A percentile compares a stretch with the other conserved stretches of the same genome.
Conservation (phyloP, 805 yeast species). For the Yamadazyma philogaea region DNA sequence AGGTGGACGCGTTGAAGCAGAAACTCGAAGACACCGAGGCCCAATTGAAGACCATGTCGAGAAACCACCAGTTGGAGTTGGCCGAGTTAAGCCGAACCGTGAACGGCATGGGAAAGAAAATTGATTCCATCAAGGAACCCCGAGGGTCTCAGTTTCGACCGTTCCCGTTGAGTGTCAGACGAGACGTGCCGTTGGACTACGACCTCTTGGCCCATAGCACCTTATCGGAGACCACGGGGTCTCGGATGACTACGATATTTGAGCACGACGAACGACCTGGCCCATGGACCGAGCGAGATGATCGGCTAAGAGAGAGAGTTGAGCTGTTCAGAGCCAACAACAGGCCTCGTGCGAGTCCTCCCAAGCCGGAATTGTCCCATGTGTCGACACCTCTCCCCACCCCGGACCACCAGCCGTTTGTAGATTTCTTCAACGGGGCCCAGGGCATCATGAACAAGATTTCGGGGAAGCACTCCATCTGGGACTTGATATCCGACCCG, state of each 20-base stretch:
- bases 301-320: too few species aligned
- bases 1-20: neutral
- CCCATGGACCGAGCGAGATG: too few species aligned
- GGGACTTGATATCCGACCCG: neutral
- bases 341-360: too few species aligned
- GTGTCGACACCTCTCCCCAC: neutral
- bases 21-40: neutral
- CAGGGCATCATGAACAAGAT: too few species aligned
- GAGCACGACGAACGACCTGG: too few species aligned
- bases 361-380: neutral
- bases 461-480: neutral
- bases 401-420: neutral
- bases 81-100: neutral
- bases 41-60: neutral
- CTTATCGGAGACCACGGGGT: neutral
- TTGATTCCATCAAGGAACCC: neutral
- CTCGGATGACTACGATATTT: neutral
- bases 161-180: slow-evolving; percentile 18
- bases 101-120: neutral
- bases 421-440: neutral
- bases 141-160: slow-evolving; percentile 13
- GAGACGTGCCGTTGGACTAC: neutral
- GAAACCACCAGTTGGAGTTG: neutral
- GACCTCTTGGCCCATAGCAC: neutral
- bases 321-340: too few species aligned